Evolutionary conservation across 306 rosid species (phyloP).

Genomic region (Prinsepia uniflora): DNA sequence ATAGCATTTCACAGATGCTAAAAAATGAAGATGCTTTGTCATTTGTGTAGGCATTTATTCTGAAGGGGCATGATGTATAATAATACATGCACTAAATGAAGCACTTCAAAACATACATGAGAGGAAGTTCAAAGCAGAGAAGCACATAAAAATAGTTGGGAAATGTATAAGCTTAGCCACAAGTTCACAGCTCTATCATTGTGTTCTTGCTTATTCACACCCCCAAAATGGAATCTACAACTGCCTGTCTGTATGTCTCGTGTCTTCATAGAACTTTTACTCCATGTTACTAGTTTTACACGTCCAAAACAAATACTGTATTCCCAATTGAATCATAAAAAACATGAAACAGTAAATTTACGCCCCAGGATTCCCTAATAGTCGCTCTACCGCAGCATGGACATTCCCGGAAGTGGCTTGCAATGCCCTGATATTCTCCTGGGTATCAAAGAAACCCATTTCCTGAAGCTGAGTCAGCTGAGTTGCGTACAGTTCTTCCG

Average conservation of each 20-base stretch:
- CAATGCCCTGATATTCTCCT: constrained; percentile 61
- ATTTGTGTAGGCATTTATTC: neutral
- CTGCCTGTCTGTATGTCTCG: constrained; percentile 29
- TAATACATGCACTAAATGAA: neutral
- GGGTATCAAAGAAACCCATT: constrained; percentile 63
- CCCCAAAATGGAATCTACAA: constrained; percentile 40
- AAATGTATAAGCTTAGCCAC: constrained; percentile 31
- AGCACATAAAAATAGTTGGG: constrained; percentile 6
- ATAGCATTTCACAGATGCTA: too few species aligned
- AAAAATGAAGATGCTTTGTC: too few species aligned
- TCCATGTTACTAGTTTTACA: constrained; percentile 33
- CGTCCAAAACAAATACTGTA: constrained; percentile 27
- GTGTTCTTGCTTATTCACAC: constrained; percentile 40
- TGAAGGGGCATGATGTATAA: neutral
- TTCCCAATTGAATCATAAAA: constrained; percentile 22
- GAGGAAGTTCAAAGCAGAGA: neutral
- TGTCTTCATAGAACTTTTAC: constrained; percentile 22
- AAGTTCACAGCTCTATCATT: constrained; percentile 34
- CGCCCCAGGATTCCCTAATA: constrained; percentile 52
- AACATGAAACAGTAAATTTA: constrained; percentile 16
- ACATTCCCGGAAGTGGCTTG: constrained; percentile 60
- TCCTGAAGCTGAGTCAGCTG: constrained; percentile 63
- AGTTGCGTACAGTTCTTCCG: constrained; percentile 55
- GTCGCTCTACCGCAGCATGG: constrained; percentile 67
- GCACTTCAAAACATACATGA: neutral